phyloP scores from a whole-genome alignment of 2,329 filamentous ascomycete species.

The Phoma sp. region DNA sequence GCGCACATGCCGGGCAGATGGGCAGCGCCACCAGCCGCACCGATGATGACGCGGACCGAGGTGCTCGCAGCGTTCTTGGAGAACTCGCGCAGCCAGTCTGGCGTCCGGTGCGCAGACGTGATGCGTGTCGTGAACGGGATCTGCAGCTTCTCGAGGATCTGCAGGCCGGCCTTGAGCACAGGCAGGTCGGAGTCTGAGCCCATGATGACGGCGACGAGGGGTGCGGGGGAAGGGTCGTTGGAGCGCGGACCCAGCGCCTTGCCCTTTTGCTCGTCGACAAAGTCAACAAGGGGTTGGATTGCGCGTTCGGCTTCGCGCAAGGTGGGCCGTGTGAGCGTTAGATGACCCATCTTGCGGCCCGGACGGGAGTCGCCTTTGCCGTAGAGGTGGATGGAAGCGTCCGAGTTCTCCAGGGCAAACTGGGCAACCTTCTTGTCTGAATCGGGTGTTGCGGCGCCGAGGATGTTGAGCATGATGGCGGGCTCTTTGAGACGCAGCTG shows the following conservation, averaged over 20 bases:
- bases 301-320: slow-evolving; percentile 71
- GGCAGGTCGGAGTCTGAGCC: slow-evolving; percentile 80
- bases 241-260: slow-evolving; percentile 35
- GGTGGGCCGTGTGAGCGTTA: slow-evolving; percentile 76
- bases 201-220: slow-evolving; percentile 80
- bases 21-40: slow-evolving; percentile 57
- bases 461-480: slow-evolving; percentile 80
- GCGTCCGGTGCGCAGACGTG: slow-evolving; percentile 70
- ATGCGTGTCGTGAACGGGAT: slow-evolving; percentile 77
- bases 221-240: slow-evolving; percentile 38
- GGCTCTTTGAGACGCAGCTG: slow-evolving; percentile 64
- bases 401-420: slow-evolving; percentile 63
- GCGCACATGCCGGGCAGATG: slow-evolving; percentile 61
- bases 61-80: slow-evolving; percentile 47
- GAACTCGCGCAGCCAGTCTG: slow-evolving; percentile 55
- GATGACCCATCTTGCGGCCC: slow-evolving; percentile 92
- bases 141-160: slow-evolving; percentile 70
- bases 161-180: slow-evolving; percentile 68
- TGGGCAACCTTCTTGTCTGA: slow-evolving; percentile 67
- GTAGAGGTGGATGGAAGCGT: slow-evolving; percentile 80
- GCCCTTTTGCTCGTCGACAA: slow-evolving; percentile 63
- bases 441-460: slow-evolving; percentile 69
- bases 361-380: slow-evolving; percentile 85
- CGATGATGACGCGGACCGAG: slow-evolving; percentile 56
- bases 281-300: slow-evolving; percentile 71